Percentiles rank a stretch among this genome's conserved stretches.
These are phyloP conservation scores for Lipomyces yamadae DNA, from an alignment of 805 yeast species.

Conservation along the genomic window DNA sequence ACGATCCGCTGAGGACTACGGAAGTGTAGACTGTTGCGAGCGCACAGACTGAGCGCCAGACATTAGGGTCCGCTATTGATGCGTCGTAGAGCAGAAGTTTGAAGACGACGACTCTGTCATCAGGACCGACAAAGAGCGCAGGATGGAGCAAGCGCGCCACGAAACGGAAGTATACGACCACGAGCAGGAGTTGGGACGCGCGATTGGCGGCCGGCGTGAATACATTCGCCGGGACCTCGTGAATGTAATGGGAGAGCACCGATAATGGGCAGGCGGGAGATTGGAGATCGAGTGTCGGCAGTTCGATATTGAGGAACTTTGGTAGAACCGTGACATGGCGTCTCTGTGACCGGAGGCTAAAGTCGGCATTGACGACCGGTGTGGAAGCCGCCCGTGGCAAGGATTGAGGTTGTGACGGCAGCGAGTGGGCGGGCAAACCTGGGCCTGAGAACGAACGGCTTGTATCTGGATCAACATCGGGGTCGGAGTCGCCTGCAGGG, in stretches of 20 bases:
- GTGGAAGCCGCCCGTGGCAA: background rate
- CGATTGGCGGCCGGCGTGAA: constrained; percentile 5
- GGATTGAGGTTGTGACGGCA: background rate
- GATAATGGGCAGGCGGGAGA: constrained; percentile 8
- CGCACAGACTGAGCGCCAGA: constrained; percentile 21
- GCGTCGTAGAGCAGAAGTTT: constrained; percentile 8
- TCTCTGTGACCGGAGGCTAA: background rate
- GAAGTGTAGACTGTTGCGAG: constrained; percentile 18
- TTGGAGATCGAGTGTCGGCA: constrained; percentile 18
- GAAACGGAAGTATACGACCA: constrained; percentile 22
- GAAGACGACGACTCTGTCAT: constrained; percentile 10
- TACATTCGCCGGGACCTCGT: constrained; percentile 8
- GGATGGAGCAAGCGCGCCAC: constrained; percentile 23
- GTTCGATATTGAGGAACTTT: constrained; percentile 9
- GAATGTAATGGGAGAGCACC: background rate
- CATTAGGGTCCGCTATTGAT: constrained; percentile 7
- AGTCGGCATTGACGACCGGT: background rate
- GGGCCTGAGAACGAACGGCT: background rate
- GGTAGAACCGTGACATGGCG: constrained; percentile 2
- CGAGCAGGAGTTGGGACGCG: constrained; percentile 18
- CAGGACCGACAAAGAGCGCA: constrained; percentile 16
- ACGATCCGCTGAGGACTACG: background rate
- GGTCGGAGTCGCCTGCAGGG: background rate
- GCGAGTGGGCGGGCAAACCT: background rate
- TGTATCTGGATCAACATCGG: background rate